Evolutionary conservation across 2,329 filamentous ascomycete species (phyloP).

Genomic region (Colletotrichum eremochloae): DNA sequence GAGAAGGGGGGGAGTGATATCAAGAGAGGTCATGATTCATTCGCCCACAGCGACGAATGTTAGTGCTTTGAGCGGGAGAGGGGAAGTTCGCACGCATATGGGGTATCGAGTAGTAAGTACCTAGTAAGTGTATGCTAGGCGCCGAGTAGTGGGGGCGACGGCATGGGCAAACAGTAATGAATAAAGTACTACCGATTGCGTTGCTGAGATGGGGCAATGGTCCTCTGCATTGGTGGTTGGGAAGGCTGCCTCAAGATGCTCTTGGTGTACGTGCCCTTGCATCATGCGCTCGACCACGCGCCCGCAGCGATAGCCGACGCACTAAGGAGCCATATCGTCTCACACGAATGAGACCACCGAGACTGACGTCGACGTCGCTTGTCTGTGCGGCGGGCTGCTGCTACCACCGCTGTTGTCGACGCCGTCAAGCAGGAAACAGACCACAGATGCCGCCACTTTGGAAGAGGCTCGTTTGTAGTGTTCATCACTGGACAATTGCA

Average conservation of each 20-base stretch:
- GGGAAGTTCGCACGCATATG: background rate
- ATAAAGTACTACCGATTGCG: background rate
- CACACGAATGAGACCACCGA: background rate
- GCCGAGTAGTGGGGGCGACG: conserved; percentile 6
- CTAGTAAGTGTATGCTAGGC: conserved; percentile 20
- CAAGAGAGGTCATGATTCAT: conserved; percentile 10
- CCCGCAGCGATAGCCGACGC: conserved; percentile 2
- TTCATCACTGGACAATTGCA: background rate
- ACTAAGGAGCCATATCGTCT: too few relatives aligned
- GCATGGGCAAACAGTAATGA: conserved; percentile 14
- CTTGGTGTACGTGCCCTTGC: background rate
- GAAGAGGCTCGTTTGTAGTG: background rate
- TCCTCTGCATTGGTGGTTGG: background rate
- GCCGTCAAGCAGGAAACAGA: background rate
- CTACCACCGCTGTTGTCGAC: background rate
- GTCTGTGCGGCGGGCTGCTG: conserved; percentile 1
- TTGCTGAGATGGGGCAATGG: background rate
- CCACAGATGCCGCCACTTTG: background rate
- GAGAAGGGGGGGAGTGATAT: background rate
- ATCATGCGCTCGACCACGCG: background rate
- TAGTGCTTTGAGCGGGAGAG: background rate
- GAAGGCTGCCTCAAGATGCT: background rate
- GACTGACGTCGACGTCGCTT: conserved; percentile 14
- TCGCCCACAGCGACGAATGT: conserved; percentile 10
- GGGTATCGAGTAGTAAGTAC: background rate